phyloP scores from a whole-genome alignment of 2,329 filamentous ascomycete species.

The Aspergillus sp. region DNA sequence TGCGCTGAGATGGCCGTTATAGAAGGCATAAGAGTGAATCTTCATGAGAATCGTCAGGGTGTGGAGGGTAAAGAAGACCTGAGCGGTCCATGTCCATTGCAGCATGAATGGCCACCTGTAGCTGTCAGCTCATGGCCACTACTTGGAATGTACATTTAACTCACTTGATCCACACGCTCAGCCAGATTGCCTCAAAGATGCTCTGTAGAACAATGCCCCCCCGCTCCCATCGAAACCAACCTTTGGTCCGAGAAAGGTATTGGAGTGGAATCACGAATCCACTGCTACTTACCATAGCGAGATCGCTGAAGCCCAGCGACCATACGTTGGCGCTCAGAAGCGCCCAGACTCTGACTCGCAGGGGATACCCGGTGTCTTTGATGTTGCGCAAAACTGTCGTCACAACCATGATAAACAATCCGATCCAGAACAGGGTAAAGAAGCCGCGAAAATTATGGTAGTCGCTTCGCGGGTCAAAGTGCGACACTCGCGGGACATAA shows the following conservation, averaged over 20 bases:
- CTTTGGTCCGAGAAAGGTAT: slow-evolving; percentile 62
- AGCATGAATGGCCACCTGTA: slow-evolving; percentile 75
- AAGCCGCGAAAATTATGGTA: slow-evolving; percentile 96
- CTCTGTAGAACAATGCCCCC: slow-evolving; percentile 84
- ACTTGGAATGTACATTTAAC: slow-evolving; percentile 26
- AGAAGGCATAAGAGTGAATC: slow-evolving; percentile 98
- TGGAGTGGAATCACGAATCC: slow-evolving; percentile 75
- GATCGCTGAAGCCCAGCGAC: slow-evolving; percentile 82
- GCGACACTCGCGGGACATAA: slow-evolving; percentile 86
- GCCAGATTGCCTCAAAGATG: slow-evolving; percentile 77
- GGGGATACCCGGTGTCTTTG: slow-evolving; percentile 87
- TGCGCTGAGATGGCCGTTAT: slow-evolving; percentile 92
- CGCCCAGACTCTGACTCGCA: slow-evolving; percentile 84
- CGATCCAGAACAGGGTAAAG: slow-evolving; percentile 98
- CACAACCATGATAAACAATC: slow-evolving; percentile 93
- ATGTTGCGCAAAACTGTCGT: slow-evolving; percentile 92
- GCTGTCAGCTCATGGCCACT: slow-evolving; percentile 26
- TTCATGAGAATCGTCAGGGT: slow-evolving; percentile 95
- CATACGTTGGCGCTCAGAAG: slow-evolving; percentile 87
- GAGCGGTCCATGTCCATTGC: slow-evolving; percentile 94
- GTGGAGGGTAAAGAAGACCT: slow-evolving; percentile 92
- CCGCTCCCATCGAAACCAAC: slow-evolving; percentile 70
- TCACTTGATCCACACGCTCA: slow-evolving; percentile 76
- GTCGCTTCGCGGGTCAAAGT: slow-evolving; percentile 91
- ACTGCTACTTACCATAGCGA: slow-evolving; percentile 80